These are phyloP conservation scores for Suillus americanus DNA, from an alignment of 768 basidiomycete species.

Conservation along the genomic window DNA sequence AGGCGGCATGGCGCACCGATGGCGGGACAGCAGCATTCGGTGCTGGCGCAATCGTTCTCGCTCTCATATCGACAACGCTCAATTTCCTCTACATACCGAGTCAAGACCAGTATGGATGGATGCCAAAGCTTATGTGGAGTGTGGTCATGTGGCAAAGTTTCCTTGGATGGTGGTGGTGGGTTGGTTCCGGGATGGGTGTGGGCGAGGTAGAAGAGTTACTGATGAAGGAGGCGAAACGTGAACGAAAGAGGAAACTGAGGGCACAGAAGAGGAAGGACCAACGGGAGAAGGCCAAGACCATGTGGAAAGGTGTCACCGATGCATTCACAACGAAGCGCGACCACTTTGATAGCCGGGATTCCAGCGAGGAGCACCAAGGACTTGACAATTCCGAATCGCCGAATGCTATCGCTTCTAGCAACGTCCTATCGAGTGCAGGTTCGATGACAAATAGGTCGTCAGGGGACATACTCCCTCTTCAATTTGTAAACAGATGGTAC, in stretches of 20 bases:
- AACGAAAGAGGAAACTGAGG: slow-evolving; percentile 44
- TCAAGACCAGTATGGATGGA: slow-evolving; percentile 88
- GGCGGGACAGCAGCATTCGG: slow-evolving; percentile 97
- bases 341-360: neutral
- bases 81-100: slow-evolving; percentile 85
- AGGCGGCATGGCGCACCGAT: slow-evolving; percentile 93
- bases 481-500: slow-evolving; percentile 53
- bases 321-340: slow-evolving; percentile 37
- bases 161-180: slow-evolving; percentile 99
- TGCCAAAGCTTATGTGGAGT: slow-evolving; percentile 86
- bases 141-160: slow-evolving; percentile 97
- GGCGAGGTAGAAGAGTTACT: slow-evolving; percentile 69
- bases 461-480: slow-evolving; percentile 13
- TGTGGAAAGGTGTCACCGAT: slow-evolving; percentile 59
- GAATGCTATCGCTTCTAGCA: slow-evolving; percentile 11
- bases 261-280: slow-evolving; percentile 49
- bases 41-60: slow-evolving; percentile 77
- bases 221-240: slow-evolving; percentile 51
- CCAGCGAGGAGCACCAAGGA: neutral
- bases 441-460: neutral
- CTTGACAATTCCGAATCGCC: slow-evolving; percentile 8
- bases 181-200: slow-evolving; percentile 85
- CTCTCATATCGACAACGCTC: slow-evolving; percentile 77
- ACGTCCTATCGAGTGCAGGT: neutral
- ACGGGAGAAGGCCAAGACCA: slow-evolving; percentile 51